Evolutionary conservation across 2,329 filamentous ascomycete genomes (phyloP), one percentile per base, ranked within the genome.

Genomic region (Dryadomyces quercus-mongolicae): DNA sequence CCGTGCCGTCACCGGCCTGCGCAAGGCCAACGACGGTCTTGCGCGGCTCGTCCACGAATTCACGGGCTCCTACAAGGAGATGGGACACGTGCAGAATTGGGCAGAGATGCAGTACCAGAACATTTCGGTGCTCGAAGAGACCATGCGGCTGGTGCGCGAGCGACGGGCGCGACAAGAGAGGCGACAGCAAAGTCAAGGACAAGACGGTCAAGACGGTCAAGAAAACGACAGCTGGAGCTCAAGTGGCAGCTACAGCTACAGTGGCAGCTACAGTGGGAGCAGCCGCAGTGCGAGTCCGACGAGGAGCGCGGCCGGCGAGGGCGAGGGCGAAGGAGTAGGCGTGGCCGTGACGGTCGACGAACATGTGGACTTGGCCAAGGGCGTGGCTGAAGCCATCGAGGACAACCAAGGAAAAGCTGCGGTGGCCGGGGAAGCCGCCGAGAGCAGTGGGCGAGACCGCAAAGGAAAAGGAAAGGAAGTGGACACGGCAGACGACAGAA

Each of bases 11-110:
- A 76, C 73, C 1, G 76, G 67, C 2, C 68, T 90, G 65, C 71
- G 76, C 50, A 75, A 76, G 60, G 84, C 89, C 65, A 83, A 77
- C 63, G 80, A 83, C 57, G 78, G 80, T 67, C 76, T 88, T 63
- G 77, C 80, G 60, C 77, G 77, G 60, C 73, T 88, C 61, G 81
- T 82, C 5, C 77, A 78, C 60, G 76, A 75, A 55, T 82, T 83
- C 40, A 77, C 79, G 48, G 75, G 76, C 59, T 76, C 76, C 63
- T 71, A 92, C 56, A 91, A 90, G 70, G 86, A 90, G 73, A 73
- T 90, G 57, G 86, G 87, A 22, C 84, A 90, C 65, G 79, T 92
- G 64, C 86, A 92, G 74, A 91, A 91, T 67, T 93, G 87, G 87
- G 86, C 87, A 21, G 88, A 93, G 75, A 81, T 90, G 69, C 73